phyloP scores from a whole-genome alignment of 768 basidiomycete genomes.

The Podaxis sp. region DNA sequence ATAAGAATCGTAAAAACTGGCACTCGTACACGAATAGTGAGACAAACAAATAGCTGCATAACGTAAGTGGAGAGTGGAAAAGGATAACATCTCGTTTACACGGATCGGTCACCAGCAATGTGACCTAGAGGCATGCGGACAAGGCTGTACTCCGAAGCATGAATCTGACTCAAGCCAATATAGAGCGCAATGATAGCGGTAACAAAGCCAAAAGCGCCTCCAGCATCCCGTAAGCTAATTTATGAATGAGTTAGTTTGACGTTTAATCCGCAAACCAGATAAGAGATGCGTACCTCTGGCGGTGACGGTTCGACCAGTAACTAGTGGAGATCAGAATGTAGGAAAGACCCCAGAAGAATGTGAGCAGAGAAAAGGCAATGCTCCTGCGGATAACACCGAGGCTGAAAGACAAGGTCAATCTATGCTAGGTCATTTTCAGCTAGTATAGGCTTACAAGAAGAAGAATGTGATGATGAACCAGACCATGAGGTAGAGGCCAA shows the following conservation, averaged over 20 bases:
- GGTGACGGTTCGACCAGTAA: conserved; percentile 24
- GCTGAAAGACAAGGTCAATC: conserved; percentile 22
- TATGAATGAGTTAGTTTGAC: neutral
- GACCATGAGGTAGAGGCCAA: conserved; percentile 53
- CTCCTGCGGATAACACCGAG: conserved; percentile 51
- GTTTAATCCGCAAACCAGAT: neutral
- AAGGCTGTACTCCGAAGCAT: conserved; percentile 4
- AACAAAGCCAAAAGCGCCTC: conserved; percentile 14
- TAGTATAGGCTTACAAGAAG: conserved; percentile 39
- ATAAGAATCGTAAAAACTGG: neutral
- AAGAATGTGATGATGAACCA: conserved; percentile 56
- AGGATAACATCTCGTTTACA: neutral
- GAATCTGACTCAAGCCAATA: conserved; percentile 14
- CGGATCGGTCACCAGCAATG: neutral
- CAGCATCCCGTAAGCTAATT: conserved; percentile 12
- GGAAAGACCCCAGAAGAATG: conserved; percentile 52
- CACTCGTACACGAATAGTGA: neutral
- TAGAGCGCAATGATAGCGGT: conserved; percentile 15
- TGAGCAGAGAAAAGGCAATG: conserved; percentile 45
- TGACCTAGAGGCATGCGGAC: conserved; percentile 15
- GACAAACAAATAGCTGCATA: neutral
- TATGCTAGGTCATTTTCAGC: neutral
- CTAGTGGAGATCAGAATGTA: conserved; percentile 46
- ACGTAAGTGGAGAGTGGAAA: neutral
- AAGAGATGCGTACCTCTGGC: conserved; percentile 1